phyloP scores from a whole-genome alignment of 768 basidiomycete genomes.

The Symmetrospora coprosmae region DNA sequence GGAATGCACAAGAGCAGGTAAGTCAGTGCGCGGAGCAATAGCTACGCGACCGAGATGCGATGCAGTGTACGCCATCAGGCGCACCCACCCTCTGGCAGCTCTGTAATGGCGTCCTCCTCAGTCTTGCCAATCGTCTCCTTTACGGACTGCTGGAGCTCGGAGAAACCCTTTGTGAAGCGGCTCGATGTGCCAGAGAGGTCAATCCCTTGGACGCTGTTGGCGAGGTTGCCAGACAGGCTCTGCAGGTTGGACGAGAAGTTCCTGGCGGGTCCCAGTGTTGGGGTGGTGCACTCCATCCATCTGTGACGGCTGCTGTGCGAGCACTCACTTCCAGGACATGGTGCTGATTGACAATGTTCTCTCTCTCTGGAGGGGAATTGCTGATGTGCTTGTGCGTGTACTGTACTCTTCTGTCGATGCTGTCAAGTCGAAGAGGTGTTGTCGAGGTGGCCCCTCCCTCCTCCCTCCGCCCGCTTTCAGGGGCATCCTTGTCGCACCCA shows the following conservation, averaged over 20 bases:
- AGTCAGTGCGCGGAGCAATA: too few species aligned
- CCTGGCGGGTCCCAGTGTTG: not conserved
- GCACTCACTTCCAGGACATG: constrained; percentile 21
- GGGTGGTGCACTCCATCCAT: not conserved
- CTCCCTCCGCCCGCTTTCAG: too few species aligned
- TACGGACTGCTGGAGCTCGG: constrained; percentile 24
- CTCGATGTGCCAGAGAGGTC: constrained; percentile 22
- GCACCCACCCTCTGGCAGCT: constrained; percentile 61
- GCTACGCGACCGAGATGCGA: too few species aligned
- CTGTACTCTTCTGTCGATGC: too few species aligned
- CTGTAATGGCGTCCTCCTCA: constrained; percentile 82
- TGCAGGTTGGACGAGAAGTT: constrained; percentile 11
- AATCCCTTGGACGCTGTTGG: constrained; percentile 17
- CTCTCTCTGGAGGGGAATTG: too few species aligned
- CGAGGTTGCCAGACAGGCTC: constrained; percentile 7
- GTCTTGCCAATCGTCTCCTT: constrained; percentile 74
- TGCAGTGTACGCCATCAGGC: too few species aligned
- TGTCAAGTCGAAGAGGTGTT: too few species aligned
- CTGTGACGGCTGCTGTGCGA: not conserved
- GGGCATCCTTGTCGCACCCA: too few species aligned
- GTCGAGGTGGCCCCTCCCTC: too few species aligned
- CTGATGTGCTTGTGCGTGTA: too few species aligned
- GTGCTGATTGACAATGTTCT: too few species aligned
- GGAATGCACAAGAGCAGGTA: too few species aligned
- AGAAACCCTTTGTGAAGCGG: constrained; percentile 24